Base-by-base conservation (phyloP, 2,329 filamentous ascomycete genomes). In the Talaromyces sp. region DNA sequence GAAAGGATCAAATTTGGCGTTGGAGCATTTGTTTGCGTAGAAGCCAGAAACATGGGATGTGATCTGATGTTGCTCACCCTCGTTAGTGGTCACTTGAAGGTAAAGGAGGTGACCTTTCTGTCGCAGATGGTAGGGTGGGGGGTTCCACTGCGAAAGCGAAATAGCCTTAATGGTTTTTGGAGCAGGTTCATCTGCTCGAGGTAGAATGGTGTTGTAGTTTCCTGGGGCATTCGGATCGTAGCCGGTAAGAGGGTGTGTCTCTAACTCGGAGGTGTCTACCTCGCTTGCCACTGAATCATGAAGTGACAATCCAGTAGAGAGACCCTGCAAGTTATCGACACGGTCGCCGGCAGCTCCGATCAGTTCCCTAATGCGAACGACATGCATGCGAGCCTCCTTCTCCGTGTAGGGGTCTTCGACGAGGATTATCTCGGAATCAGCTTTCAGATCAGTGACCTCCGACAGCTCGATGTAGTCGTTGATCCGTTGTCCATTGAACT, bases 361-460 rank as follows among this genome's bases (percentile, higher is more conserved):
- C 67, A 99, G 84, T 74, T 99, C 95, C 66, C 95, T 86, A 65
- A 96, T 89, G 68, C 95, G 86, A 59, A 99, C 87, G 67, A 98
- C 81, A 78, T 99, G 95, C 82, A 99, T 90, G 67, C 96, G 88
- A 33, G 95, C 93, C 79, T 99, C 95, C 81, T 96, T 98, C 81
- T 99, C 95, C 48, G 92, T 99, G 77, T 99, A 99, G 52, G 96
- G 91, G 73, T 99, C 95, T 78, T 97, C 90, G 61, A 97, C 87
- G 69, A 99, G 80, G 60, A 84, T 85, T 63, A 97, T 84, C 71
- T 93, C 89, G 39, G 93, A 90, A 66, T 92, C 88, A 37, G 88
- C 79, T 60, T 86, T 85, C 61, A 99, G 84, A 62, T 86, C 92
- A 55, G 89, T 84, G 61, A 99, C 90, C 74, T 99, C 93, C 61